phyloP scores from a whole-genome alignment of 73 alveolate species.

The Effrenium voratum region DNA sequence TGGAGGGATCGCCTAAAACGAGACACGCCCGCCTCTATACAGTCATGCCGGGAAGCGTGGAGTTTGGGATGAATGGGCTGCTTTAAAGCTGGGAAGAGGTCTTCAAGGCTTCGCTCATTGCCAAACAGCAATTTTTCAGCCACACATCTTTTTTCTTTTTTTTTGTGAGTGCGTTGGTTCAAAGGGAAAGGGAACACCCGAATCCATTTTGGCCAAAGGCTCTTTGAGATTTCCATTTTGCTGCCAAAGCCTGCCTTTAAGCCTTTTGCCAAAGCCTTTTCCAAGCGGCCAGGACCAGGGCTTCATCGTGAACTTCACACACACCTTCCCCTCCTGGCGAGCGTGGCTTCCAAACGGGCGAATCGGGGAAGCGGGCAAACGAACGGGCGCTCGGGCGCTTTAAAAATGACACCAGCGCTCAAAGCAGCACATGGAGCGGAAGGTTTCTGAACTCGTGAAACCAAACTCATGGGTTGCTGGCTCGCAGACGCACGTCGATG shows the following conservation, averaged over 20 bases:
- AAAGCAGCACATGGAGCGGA: too few relatives aligned
- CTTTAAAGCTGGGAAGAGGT: neutral
- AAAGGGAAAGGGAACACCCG: neutral
- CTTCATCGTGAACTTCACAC: constrained; percentile 89
- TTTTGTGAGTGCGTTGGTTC: neutral
- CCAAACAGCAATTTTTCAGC: neutral
- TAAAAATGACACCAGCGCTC: too few relatives aligned
- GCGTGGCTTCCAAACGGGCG: too few relatives aligned
- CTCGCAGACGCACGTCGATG: too few relatives aligned
- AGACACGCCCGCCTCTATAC: too few relatives aligned
- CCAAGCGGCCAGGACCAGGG: constrained; percentile 55
- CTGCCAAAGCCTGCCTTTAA: neutral
- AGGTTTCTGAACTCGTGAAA: too few relatives aligned
- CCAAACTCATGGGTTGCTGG: too few relatives aligned
- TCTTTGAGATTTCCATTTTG: neutral
- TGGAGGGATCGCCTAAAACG: too few relatives aligned
- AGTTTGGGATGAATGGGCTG: neutral
- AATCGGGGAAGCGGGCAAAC: too few relatives aligned
- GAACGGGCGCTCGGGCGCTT: too few relatives aligned
- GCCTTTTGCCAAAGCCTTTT: neutral
- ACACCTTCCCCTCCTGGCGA: constrained; percentile 93
- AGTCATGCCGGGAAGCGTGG: too few relatives aligned
- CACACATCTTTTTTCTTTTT: neutral
- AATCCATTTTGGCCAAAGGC: neutral
- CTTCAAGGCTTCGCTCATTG: neutral